Evolutionary conservation across 441 rosid genomes (phyloP), one percentile per base, ranked within the genome.

Genomic region (Euphorbia celastroides): DNA sequence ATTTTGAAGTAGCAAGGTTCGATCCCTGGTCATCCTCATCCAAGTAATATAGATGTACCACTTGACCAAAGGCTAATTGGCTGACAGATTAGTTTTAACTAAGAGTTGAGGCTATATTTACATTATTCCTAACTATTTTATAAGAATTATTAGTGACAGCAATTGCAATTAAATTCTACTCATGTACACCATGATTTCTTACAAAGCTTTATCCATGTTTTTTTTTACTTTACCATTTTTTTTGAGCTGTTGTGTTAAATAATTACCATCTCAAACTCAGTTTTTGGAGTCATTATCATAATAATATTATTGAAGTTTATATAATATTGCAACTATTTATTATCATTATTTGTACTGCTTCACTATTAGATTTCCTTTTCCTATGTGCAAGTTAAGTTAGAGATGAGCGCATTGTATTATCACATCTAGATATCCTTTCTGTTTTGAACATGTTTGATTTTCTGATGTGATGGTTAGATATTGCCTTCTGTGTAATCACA

Each of bases 401-500:
- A 44, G 50, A 44, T 46, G 50, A 31, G 23, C 34, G 44, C 31
- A 59, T 65, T 60, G 48, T 56, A 66, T 73, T 64, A 19, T 31
- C 54, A 26, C n/a, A 51, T 50, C 32, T 34, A 25, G 42, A 26
- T 16, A 51, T 50, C 25, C 46, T 66, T 46, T 63, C 32, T 10
- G 19, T 5, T 17, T 13, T 17, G n/a, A 7, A 25, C 28, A 41
- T 41, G 44, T 44, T 55, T 46, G 28, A 70, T 14, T 16, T 34
- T 28, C 55, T n/a, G 71, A 58, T 57, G 38, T 62, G 69, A 62
- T 57, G 23, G 66, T 50, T 38, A 46, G 17, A 48, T 64, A 36
- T 54, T 62, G 54, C n/a, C 57, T 57, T 51, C 57, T 64, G n/a
- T 68, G 60, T 66, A 66, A 38, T 44, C 63, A 27, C 28, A 14